These are phyloP conservation scores for Tothia fuscella DNA, from an alignment of 2,329 filamentous ascomycete genomes.

Conservation along the genomic window DNA sequence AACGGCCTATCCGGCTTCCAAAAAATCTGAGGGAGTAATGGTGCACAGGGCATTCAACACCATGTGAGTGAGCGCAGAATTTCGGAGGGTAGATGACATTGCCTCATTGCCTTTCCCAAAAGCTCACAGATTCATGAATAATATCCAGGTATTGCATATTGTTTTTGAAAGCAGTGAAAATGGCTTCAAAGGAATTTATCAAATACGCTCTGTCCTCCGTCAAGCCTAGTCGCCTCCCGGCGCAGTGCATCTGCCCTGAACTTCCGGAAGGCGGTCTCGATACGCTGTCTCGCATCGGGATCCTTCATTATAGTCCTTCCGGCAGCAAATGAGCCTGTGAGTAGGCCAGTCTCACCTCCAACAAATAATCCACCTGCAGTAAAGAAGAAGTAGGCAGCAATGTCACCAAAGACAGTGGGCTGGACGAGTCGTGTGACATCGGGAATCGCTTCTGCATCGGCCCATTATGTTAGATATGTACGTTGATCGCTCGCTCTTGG, in stretches of 20 bases:
- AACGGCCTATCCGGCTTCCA: too few relatives aligned
- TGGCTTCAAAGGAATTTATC: too few relatives aligned
- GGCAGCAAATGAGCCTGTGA: constrained; percentile 45
- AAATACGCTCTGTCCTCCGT: constrained; percentile 21
- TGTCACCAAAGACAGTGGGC: constrained; percentile 46
- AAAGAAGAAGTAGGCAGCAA: constrained; percentile 52
- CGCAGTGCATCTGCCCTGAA: constrained; percentile 53
- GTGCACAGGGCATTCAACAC: too few relatives aligned
- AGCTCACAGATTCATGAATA: too few relatives aligned
- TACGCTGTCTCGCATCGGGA: constrained; percentile 41
- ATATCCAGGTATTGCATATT: too few relatives aligned
- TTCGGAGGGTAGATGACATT: too few relatives aligned
- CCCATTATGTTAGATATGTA: background rate
- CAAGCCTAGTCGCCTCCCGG: constrained; percentile 44
- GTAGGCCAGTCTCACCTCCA: constrained; percentile 50
- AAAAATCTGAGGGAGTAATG: too few relatives aligned
- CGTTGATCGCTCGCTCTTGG: too few relatives aligned
- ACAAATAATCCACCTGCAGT: constrained; percentile 49
- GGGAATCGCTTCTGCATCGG: constrained; percentile 42
- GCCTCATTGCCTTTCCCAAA: too few relatives aligned
- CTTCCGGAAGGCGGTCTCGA: constrained; percentile 50
- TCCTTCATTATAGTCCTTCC: constrained; percentile 42
- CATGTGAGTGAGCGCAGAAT: too few relatives aligned
- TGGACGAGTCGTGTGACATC: constrained; percentile 47
- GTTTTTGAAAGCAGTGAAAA: too few relatives aligned